phyloP scores from a whole-genome alignment of 1,139 yeast species.

The Protomyces macrosporus region DNA sequence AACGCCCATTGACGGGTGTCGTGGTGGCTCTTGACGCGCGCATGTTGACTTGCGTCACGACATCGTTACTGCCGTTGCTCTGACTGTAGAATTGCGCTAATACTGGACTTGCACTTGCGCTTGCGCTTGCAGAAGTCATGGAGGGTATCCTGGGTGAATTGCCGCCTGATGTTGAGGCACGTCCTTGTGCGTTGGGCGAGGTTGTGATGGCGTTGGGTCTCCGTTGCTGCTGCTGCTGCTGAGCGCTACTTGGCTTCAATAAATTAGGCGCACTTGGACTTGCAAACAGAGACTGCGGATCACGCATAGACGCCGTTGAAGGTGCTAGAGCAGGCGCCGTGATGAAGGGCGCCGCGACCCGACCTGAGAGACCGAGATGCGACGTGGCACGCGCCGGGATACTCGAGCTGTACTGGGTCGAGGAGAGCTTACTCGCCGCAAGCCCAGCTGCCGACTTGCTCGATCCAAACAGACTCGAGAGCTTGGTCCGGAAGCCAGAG shows the following conservation, averaged over 20 bases:
- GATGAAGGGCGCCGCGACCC: background rate
- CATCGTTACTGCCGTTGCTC: no score
- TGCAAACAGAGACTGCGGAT: background rate
- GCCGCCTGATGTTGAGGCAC: no score
- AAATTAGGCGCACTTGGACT: background rate
- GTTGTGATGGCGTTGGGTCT: background rate
- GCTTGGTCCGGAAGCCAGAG: conserved; percentile 6
- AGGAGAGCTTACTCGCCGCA: background rate
- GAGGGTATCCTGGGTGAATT: no score
- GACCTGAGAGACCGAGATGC: background rate
- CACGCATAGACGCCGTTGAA: background rate
- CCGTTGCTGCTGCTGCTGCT: background rate
- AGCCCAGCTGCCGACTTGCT: conserved; percentile 6
- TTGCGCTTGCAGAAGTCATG: no score
- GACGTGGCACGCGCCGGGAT: background rate
- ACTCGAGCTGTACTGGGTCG: conserved; percentile 9
- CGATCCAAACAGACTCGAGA: conserved; percentile 16
- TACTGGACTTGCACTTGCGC: no score
- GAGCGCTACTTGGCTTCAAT: background rate
- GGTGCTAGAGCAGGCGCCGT: background rate
- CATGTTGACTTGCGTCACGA: background rate
- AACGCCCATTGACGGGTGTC: background rate
- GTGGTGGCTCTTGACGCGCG: background rate
- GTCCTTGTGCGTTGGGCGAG: no score
- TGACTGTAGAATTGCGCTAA: no score